phyloP scores from a whole-genome alignment of 2,329 filamentous ascomycete species.

The Sporothrix pseudoabietina region DNA sequence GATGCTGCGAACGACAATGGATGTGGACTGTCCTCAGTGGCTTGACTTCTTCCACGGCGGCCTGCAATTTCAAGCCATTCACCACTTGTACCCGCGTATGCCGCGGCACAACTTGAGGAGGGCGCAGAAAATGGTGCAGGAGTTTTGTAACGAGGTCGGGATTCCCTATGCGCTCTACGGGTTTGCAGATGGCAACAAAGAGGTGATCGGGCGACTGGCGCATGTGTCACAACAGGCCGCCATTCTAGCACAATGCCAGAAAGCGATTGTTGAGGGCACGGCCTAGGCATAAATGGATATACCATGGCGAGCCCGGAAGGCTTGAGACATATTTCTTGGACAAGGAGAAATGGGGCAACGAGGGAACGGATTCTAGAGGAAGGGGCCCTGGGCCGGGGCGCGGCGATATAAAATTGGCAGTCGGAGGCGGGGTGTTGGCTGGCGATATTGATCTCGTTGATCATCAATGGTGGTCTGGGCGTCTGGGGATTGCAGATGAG shows the following conservation, averaged over 20 bases:
- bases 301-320: too few relatives aligned
- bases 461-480: not conserved
- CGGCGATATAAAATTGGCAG: not conserved
- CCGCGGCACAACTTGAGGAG: conserved; percentile 80
- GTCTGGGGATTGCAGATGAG: not conserved
- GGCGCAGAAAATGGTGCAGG: conserved; percentile 73
- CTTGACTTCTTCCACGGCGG: conserved; percentile 88
- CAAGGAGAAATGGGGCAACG: too few relatives aligned
- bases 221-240: conserved; percentile 80
- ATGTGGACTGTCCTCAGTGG: conserved; percentile 85
- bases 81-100: conserved; percentile 81
- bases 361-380: too few relatives aligned
- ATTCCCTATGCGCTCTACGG: conserved; percentile 86
- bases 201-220: conserved; percentile 73
- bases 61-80: conserved; percentile 85
- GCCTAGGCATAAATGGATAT: conserved; percentile 3
- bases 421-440: not conserved
- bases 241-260: conserved; percentile 75
- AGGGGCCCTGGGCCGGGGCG: too few relatives aligned
- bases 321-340: too few relatives aligned
- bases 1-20: conserved; percentile 92
- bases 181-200: conserved; percentile 79
- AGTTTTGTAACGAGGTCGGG: conserved; percentile 79
- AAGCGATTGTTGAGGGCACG: conserved; percentile 44
- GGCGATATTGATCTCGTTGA: too few relatives aligned